Base-by-base conservation (phyloP, 225 moss, liverwort and hornwort species). In the Climacium dendroides region DNA sequence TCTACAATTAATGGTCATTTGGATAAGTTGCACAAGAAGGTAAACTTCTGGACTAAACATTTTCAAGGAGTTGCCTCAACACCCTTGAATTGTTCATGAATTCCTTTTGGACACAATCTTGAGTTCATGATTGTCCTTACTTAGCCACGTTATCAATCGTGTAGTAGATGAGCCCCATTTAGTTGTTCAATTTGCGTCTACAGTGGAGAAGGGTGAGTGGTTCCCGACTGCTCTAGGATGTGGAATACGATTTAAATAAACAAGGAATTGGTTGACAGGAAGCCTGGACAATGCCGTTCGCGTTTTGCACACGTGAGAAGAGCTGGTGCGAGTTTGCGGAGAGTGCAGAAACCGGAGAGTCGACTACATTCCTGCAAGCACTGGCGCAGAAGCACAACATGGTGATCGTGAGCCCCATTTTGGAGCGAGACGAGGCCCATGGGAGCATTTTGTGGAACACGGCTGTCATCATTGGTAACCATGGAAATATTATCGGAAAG, bases 311-410 rank as follows among this genome's bases (percentile, higher is more conserved):
- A 25, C 93, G 99, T 37, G 99, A 99, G 89, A 97, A 96, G 86
- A 86, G 88, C 87, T 99, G 99, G 99, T 99, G 99, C 88, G 99
- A 97, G 91, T 96, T 99, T 83, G 96, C 99, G 7, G 99, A 99
- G 91, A 94, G 95, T 82, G 96, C 92, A 6, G 95, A 99, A 89
- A 89, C 87, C 8, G 99, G 97, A 77, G 90, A 92, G 64, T 92
- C 97, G 32, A 96, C 96, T 32, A 79, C 88, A 61, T 91, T 96
- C 29, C 83, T 99, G 58, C 94, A 96, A 91, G 85, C 74, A 13
- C 82, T 99, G 26, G 95, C 98, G 50, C 85, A 62, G 48, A 88
- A 88, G 89, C 75, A 94, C 89, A 93, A 93, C 89, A 99, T 97
- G 99, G 99, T 99, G 84, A 96, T 99, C 58, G 95, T 99, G 87